Evolutionary conservation across 345 rosid genomes (phyloP), one percentile per base, ranked within the genome.

Genomic region (Cardamine occulta): DNA sequence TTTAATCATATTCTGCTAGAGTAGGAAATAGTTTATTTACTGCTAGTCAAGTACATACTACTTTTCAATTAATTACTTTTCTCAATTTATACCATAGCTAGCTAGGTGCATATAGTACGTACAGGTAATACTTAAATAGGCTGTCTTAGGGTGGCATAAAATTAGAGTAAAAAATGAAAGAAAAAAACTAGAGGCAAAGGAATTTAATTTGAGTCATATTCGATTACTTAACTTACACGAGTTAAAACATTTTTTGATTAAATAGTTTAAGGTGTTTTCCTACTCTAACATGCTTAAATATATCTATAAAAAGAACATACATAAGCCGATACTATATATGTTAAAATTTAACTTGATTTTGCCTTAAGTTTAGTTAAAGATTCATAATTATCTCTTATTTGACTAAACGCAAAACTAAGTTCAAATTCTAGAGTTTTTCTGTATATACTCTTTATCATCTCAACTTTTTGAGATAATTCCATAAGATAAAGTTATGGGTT

Each of bases 1-100:
- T 59, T 60, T 59, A 48, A 71, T 71, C 75, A 71, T 59, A 71
- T 60, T 28, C 23, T 57, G 45, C 21, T 21, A 23, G 49, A 24
- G 67, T 70, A 34, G 74, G 24, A 14, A 31, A 18, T 23, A 42
- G 23, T 37, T 18, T 23, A 19, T 31, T 56, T 6, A 49, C 1
- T 5, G 32, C 7, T 31, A 31, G 32, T 28, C 32, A 59, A 34
- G 66, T 32, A 47, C 32, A 13, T 34, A 7, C 7, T 18, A 17
- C 44, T 29, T 70, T 57, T 28, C 13, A 28, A 58, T 19, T 31
- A 59, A 32, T 40, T 21, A 45, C n/a, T 23, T 70, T 45, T 23
- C 65, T 58, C 57, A 5, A 31, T 44, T 13, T 44, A 29, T 44
- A 31, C 44, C 15, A 57, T 28, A 11, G 29, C 51, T 54, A 28